Base-by-base conservation (phyloP, 2,329 filamentous ascomycete species). In the Monilinia fructicola region DNA sequence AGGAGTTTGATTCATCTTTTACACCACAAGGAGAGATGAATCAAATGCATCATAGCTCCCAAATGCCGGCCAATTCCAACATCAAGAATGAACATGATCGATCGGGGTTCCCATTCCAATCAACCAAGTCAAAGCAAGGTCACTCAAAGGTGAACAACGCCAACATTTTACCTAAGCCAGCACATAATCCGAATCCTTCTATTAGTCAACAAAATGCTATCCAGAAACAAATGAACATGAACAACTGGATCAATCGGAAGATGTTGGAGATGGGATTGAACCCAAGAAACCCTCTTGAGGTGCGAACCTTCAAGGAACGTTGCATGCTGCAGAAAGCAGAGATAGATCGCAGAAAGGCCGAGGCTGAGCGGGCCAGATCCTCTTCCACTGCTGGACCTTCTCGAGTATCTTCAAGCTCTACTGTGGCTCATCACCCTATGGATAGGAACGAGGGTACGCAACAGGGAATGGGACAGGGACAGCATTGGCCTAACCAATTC, bases 401-500 rank as follows among this genome's bases (percentile, higher is more conserved):
- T 44, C 26, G 38, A 7, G 53, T n/a, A 35, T 38, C 53, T 54
- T 54, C 53, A 38, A n/a, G 28, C n/a, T 54, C 53, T n/a, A 54
- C 53, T 21, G 31, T 54, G 18, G 2, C n/a, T 12, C 53, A 54
- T 54, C 53, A 54, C 38, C n/a, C 53, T 14, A 54, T 54, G 28
- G 18, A 38, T 7, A 18, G 16, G 16, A 18, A 53, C 21, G 52
- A 18, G 11, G 7, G 26, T 31, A 53, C 18, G 26, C 16, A 31
- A 18, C 53, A 54, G 18, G 28, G 18, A 14, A 54, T 54, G 53
- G 31, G 31, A n/a, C 53, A 54, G 28, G 53, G 7, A 54, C 28
- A 35, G n/a, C 3, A 28, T 38, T 54, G 53, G 53, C 10, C 18
- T n/a, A n/a, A 54, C n/a, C 53, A 54, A n/a, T 54, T 14, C 21